Conservation (phyloP, 805 yeast species). For the Starmerella apicola region DNA sequence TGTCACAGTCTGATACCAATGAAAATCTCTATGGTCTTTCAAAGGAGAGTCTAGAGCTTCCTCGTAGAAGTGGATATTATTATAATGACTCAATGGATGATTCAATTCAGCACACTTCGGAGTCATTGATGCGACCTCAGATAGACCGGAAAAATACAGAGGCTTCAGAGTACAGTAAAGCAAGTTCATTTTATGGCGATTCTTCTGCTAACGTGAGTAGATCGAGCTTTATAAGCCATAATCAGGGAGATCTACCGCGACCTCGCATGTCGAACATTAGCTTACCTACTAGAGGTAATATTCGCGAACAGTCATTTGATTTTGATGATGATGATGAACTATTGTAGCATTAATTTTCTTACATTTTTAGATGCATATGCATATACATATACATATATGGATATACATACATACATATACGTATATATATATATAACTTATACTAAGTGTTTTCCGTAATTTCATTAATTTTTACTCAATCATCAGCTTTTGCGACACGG, state of each 20-base stretch:
- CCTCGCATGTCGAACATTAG: background rate
- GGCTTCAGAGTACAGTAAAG: slow-evolving; percentile 10
- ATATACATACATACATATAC: background rate
- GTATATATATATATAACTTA: background rate
- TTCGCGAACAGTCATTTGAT: slow-evolving; percentile 1
- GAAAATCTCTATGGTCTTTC: no score
- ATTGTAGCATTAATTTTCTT: background rate
- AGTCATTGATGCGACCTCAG: slow-evolving; percentile 1
- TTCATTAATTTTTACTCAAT: background rate
- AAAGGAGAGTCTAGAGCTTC: no score
- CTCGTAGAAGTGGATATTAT: no score
- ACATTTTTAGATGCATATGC: background rate
- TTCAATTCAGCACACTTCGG: slow-evolving; percentile 10
- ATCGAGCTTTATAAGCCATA: slow-evolving; percentile 7
- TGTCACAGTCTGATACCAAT: no score
- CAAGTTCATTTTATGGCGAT: slow-evolving; percentile 12
- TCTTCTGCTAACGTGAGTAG: slow-evolving; percentile 14
- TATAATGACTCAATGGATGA: slow-evolving; percentile 1
- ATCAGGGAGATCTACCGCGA: background rate
- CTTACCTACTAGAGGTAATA: background rate
- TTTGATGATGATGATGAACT: slow-evolving; percentile 5
- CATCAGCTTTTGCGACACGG: slow-evolving; percentile 12
- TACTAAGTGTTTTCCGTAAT: no score
- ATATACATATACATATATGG: background rate
- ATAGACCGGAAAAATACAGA: slow-evolving; percentile 7